phyloP scores from a whole-genome alignment of 768 basidiomycete genomes.

The Boletus coccyginus region DNA sequence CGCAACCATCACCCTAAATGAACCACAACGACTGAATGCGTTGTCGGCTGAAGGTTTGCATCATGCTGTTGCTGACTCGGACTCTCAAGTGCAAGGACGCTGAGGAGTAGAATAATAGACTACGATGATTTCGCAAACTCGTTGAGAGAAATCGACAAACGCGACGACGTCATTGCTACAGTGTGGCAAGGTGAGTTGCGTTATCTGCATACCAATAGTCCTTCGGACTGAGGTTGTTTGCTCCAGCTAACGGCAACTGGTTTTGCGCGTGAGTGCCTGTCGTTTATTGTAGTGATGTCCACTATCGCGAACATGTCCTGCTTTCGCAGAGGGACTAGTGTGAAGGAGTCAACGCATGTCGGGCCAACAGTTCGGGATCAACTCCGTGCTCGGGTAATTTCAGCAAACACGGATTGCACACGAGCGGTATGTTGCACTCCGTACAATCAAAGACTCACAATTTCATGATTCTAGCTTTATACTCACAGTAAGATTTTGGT shows the following conservation, averaged over 20 bases:
- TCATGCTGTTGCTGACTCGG: conserved; percentile 17
- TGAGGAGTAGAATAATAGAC: conserved; percentile 36
- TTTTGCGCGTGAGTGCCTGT: conserved; percentile 61
- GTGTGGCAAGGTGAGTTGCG: conserved; percentile 57
- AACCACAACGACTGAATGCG: conserved; percentile 59
- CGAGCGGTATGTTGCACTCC: conserved; percentile 49
- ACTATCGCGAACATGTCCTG: neutral
- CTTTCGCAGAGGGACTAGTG: conserved; percentile 54
- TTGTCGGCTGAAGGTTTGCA: conserved; percentile 46
- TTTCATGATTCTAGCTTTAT: conserved; percentile 45
- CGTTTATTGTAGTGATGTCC: neutral
- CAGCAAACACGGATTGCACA: conserved; percentile 57
- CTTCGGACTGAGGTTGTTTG: neutral
- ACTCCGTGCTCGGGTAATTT: conserved; percentile 45
- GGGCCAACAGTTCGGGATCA: conserved; percentile 41
- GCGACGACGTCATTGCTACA: conserved; percentile 61
- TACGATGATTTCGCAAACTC: conserved; percentile 60
- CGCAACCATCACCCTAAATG: conserved; percentile 66
- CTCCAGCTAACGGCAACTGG: conserved; percentile 61
- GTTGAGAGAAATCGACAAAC: conserved; percentile 54
- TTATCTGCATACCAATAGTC: neutral
- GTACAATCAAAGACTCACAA: neutral
- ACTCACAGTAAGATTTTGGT: conserved; percentile 67
- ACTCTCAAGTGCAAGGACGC: neutral
- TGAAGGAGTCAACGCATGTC: conserved; percentile 30